Percentiles rank a stretch among this genome's conserved stretches.
phyloP scores from a whole-genome alignment of 768 basidiomycete genomes.

The Russula griseocarnosa region DNA sequence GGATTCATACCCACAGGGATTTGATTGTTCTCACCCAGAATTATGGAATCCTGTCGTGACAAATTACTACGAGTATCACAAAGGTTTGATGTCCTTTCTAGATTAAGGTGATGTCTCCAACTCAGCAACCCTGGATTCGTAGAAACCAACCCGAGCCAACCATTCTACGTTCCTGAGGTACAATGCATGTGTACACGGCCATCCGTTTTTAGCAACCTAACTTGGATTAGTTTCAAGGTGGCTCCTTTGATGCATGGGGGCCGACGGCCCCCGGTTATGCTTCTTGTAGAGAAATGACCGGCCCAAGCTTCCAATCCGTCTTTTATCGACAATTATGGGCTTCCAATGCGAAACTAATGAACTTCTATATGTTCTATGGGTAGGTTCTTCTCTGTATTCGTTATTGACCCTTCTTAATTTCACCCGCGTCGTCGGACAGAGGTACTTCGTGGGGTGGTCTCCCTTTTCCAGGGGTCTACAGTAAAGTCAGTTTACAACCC shows the following conservation, averaged over 20 bases:
- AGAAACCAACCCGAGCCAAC: constrained; percentile 45
- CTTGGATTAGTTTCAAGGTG: constrained; percentile 56
- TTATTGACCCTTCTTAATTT: background rate
- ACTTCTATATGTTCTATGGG: constrained; percentile 85
- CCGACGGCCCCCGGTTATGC: constrained; percentile 67
- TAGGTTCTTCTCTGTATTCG: constrained; percentile 30
- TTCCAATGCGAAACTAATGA: constrained; percentile 75
- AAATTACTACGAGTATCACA: constrained; percentile 64
- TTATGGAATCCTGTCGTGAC: constrained; percentile 61
- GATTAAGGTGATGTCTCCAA: background rate
- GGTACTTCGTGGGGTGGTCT: constrained; percentile 85
- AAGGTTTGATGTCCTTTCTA: constrained; percentile 30
- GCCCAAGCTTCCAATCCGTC: constrained; percentile 70
- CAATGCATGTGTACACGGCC: constrained; percentile 14
- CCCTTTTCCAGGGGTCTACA: constrained; percentile 73
- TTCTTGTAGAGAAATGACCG: constrained; percentile 61
- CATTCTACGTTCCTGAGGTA: constrained; percentile 72
- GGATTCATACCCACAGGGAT: constrained; percentile 73
- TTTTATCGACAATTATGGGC: constrained; percentile 79
- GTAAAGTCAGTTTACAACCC: constrained; percentile 31
- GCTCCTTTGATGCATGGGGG: constrained; percentile 80
- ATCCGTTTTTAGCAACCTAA: background rate
- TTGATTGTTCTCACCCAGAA: constrained; percentile 73
- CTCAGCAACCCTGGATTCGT: background rate
- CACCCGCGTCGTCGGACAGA: constrained; percentile 36